phyloP scores from a whole-genome alignment of 1,284 basidiomycete species.

The Cystobasidium pallidum region DNA sequence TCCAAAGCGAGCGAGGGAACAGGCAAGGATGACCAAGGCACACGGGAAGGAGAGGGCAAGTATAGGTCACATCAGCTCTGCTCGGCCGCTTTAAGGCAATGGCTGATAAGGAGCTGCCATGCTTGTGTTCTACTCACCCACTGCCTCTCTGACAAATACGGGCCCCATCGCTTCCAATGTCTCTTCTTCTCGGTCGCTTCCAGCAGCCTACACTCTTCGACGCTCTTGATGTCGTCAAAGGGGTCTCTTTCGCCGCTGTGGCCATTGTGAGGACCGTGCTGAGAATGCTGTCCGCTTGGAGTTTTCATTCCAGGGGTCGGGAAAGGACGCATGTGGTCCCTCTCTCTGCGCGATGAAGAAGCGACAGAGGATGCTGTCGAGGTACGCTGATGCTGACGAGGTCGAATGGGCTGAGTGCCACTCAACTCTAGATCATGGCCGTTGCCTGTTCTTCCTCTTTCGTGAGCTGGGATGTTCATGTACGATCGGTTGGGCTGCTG shows the following conservation, averaged over 20 bases:
- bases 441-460: slow-evolving; percentile 15
- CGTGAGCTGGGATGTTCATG: slow-evolving; percentile 23
- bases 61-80: neutral
- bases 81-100: no score
- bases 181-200: slow-evolving; percentile 69
- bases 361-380: slow-evolving; percentile 28
- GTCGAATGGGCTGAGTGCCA: slow-evolving; percentile 32
- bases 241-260: slow-evolving; percentile 44
- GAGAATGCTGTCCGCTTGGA: neutral
- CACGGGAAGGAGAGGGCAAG: neutral
- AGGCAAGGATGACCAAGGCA: neutral
- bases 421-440: slow-evolving; percentile 13
- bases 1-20: no score
- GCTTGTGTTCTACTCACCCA: slow-evolving; percentile 75
- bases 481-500: neutral
- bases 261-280: slow-evolving; percentile 4
- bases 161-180: slow-evolving; percentile 99
- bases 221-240: slow-evolving; percentile 52
- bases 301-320: slow-evolving; percentile 52
- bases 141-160: slow-evolving; percentile 93
- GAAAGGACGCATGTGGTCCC: slow-evolving; percentile 50
- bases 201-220: slow-evolving; percentile 60
- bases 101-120: no score
- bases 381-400: slow-evolving; percentile 33
- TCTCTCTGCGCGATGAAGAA: slow-evolving; percentile 18